Base-by-base conservation (phyloP, 495 filamentous ascomycete species). In the Bathelium albidoporum region DNA sequence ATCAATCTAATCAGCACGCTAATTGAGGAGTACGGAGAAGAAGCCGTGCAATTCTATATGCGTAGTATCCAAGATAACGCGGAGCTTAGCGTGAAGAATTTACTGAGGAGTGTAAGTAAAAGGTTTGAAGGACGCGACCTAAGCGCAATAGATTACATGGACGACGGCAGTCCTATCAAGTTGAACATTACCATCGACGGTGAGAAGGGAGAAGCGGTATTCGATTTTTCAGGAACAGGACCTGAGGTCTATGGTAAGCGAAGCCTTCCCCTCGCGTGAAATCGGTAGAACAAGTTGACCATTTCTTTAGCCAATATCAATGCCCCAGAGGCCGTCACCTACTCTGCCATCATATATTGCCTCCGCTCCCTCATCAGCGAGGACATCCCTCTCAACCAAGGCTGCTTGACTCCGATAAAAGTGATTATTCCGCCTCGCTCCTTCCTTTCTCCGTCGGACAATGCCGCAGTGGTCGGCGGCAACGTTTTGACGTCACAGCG, bases 21-120 rank as follows among this genome's bases (percentile, higher is more conserved):
- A 1, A 95, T 98, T 65, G 80, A 83, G 24, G 94, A 97, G 64
- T 98, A 97, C 67, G 89, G 91, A 29, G 89, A 93, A 65, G 82
- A 88, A 2, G 91, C 91, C 0, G 94, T 98, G 2, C 88, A 96
- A 69, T 93, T 93, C 74, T 98, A 98, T 76, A 98, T 98, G 94
- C 78, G 84, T 43, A 87, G 83, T 60, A 97, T 98, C 71, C 94
- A 98, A 72, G 84, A 87, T 60, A 97, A 96, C 63, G 94, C 94
- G 22, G 92, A 96, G 71, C 75, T 83, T 1, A 89, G 87, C 66
- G 94, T 98, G 1, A 83, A 90, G 60, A 87, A 83, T 61, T 82
- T 98, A 2, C 81, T 98, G n/a, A 95, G 89, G 69, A 77, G 83
- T 0, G 85, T 97, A 20, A 81, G 85, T 70, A 82, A 85, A 70